These are phyloP conservation scores for Termitomyces sp. DNA, from an alignment of 768 basidiomycete species.

Conservation along the genomic window DNA sequence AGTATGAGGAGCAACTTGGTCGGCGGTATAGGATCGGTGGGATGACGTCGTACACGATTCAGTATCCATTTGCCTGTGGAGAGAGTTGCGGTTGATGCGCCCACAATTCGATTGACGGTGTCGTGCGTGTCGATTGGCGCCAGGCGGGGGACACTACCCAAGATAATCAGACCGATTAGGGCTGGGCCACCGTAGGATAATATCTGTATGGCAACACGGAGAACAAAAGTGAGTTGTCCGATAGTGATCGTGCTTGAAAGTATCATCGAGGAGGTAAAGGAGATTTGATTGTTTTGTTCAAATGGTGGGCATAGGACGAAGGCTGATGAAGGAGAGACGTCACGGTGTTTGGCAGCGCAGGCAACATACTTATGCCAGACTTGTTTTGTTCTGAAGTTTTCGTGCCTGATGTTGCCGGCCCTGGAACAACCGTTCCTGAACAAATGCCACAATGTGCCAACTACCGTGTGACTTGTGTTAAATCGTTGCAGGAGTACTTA, in stretches of 20 bases:
- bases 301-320: too few relatives aligned
- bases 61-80: conserved; percentile 17
- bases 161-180: conserved; percentile 17
- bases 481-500: too few relatives aligned
- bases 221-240: conserved; percentile 21
- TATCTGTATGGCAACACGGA: conserved; percentile 21
- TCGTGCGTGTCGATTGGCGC: conserved; percentile 21
- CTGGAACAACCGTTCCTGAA: too few relatives aligned
- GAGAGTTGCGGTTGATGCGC: conserved; percentile 10
- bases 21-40: conserved; percentile 12
- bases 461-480: too few relatives aligned
- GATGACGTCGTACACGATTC: conserved; percentile 8
- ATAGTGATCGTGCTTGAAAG: conserved; percentile 10
- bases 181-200: conserved; percentile 17
- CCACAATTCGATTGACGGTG: conserved; percentile 17
- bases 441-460: too few relatives aligned
- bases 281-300: too few relatives aligned
- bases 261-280: conserved; percentile 9
- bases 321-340: too few relatives aligned
- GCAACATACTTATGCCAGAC: too few relatives aligned
- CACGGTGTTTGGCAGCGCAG: too few relatives aligned
- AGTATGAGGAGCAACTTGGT: conserved; percentile 14
- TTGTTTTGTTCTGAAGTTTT: too few relatives aligned
- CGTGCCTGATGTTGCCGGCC: too few relatives aligned
- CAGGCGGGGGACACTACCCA: conserved; percentile 17